phyloP scores from a whole-genome alignment of 441 rosid genomes.

The Euphorbia schlechtendalii region DNA sequence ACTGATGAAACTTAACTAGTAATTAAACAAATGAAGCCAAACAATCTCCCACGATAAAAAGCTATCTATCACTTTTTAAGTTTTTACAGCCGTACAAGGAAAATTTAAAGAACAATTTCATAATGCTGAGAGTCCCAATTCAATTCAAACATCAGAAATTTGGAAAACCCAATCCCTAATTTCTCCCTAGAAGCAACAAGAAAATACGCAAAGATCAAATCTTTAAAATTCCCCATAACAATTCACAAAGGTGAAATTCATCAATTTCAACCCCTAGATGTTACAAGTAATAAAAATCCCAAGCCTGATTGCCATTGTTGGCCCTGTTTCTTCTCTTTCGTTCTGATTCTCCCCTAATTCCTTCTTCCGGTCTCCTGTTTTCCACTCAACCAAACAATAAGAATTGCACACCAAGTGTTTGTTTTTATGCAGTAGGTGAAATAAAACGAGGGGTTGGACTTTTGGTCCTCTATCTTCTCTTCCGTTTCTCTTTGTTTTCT shows the following conservation, averaged over 20 bases:
- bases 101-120: no score
- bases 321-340: background rate
- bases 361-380: constrained; percentile 11
- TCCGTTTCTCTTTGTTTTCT: constrained; percentile 7
- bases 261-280: background rate
- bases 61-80: no score
- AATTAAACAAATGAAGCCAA: background rate
- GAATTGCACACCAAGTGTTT: no score
- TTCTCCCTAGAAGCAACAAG: background rate
- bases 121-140: background rate
- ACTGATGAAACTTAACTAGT: no score
- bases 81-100: background rate
- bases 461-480: constrained; percentile 23
- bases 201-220: background rate
- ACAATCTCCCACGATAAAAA: background rate
- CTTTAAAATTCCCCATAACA: background rate
- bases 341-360: background rate
- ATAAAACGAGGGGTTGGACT: constrained; percentile 26
- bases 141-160: background rate
- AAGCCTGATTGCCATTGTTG: background rate
- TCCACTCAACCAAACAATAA: constrained; percentile 13
- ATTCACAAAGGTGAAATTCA: background rate
- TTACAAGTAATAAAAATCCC: constrained; percentile 4
- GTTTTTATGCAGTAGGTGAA: background rate
- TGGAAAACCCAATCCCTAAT: background rate